Percentiles rank a stretch among this genome's conserved stretches.
Evolutionary conservation across 176 grass and related monocot genomes (phyloP).

Genomic region (Oryza meyeriana): DNA sequence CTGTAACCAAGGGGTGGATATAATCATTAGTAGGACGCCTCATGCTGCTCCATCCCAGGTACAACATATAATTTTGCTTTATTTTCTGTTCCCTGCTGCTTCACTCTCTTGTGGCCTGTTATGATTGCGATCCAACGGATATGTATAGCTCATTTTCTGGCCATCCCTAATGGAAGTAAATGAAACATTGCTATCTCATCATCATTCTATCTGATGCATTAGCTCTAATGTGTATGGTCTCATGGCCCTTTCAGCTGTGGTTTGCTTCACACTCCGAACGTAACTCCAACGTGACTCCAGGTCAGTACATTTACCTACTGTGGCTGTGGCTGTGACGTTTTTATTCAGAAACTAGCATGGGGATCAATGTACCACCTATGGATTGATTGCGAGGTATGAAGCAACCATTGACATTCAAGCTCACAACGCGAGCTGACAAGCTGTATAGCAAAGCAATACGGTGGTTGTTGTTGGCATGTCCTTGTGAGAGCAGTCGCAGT

Average conservation of each 20-base stretch:
- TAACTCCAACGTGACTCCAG: constrained; percentile 51
- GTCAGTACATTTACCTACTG: constrained; percentile 48
- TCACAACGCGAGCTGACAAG: background rate
- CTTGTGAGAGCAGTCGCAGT: background rate
- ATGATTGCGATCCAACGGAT: constrained; percentile 32
- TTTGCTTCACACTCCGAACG: constrained; percentile 36
- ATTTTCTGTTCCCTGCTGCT: background rate
- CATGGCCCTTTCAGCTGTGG: constrained; percentile 26
- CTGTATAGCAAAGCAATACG: background rate
- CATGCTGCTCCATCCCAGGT: constrained; percentile 8
- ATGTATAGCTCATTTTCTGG: background rate
- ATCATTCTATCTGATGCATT: background rate
- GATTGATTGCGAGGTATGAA: constrained; percentile 11
- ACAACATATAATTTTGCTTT: constrained; percentile 2
- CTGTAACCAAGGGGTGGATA: constrained; percentile 28
- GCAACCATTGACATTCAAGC: background rate
- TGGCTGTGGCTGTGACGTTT: constrained; percentile 5
- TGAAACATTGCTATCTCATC: constrained; percentile 43
- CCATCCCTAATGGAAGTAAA: constrained; percentile 35
- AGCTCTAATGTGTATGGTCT: constrained; percentile 22
- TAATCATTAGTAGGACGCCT: constrained; percentile 26
- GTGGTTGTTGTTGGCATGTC: constrained; percentile 20
- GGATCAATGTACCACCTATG: background rate
- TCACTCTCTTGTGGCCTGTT: background rate
- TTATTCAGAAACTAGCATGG: background rate